Base-by-base conservation (phyloP, 495 filamentous ascomycete genomes). In the Penicillium robsamsonii region DNA sequence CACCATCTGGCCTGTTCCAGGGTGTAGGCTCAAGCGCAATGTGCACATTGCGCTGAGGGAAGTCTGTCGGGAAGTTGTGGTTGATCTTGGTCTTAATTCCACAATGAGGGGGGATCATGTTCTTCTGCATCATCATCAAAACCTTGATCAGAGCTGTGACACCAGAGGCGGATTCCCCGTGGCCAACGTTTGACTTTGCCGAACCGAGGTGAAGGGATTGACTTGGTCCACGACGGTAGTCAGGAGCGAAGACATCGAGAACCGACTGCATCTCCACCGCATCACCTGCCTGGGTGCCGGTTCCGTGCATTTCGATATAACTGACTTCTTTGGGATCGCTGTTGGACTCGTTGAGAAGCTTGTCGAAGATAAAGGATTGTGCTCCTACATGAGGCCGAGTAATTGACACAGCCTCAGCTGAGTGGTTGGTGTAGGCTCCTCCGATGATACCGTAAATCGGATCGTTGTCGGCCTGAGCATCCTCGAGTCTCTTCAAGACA, bases 301-400 rank as follows among this genome's bases (percentile, higher is more conserved):
- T 94, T n/a, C 90, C 90, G 66, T 95, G 90, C 84, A 92, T 91
- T 66, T 95, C 90, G 13, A 94, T 83, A 58, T 93, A 94, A 72
- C 85, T 85, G 20, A 93, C 72, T 46, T 92, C 86, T 50, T 82
- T 81, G 3, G 90, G 87, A 52, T 90, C 83, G 5, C 89, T 77
- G 38, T 87, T 81, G 10, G 87, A 85, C 35, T 88, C 78, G 43
- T 86, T 80, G 13, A 92, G 75, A 38, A 93, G 80, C 25, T 84
- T 77, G 15, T 78, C 73, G 56, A 87, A 92, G n/a, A 93, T 75
- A 11, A 79, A 69, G 7, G 86, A 81, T 65, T 95, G 90, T 0
- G 88, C 87, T 2, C 81, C 83, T 3, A 81, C 84, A 66, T 89
- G 86, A n/a, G 90, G 89, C 27, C 87, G 84, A 1, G 90, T 94